Evolutionary conservation across 2,329 filamentous ascomycete genomes (phyloP), one percentile per base, ranked within the genome.

Genomic region (Bertia moriformis): DNA sequence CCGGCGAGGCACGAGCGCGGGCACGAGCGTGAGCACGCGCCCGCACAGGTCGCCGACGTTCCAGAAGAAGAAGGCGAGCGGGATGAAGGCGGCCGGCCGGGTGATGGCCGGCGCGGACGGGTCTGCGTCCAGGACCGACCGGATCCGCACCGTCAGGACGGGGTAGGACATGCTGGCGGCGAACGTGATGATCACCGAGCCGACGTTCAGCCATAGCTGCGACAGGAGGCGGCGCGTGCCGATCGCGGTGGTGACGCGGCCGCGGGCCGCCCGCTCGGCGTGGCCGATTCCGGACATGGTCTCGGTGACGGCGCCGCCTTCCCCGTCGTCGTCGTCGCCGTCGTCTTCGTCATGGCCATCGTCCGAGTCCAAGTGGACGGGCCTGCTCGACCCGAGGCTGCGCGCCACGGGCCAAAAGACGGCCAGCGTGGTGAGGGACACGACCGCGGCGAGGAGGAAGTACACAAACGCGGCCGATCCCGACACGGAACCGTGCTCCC

Each of bases 151-250:
- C 0, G 91, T 96, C 59, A 93, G 93, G 43, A 96, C 84, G 1
- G 91, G 91, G 63, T 88, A 96, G 54, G 91, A 78, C 89, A 98
- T 96, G 38, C 88, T 88, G 40, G 89, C 62, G 32, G 70, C 61
- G 51, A 96, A 96, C 52, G 80, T 87, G 45, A 88, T 55, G 49
- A 85, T 86, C 13, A 95, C 74, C 4, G 83, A 74, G n/a, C 68
- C 63, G 0, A 85, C 74, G 13, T 87, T 67, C 73, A 82, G 93
- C 50, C 73, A 75, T 35, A 96, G 71, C 56, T 93, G 93, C 43
- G 63, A 63, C 49, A 91, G 77, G 3, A 96, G 71, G 1, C 64
- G 64, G 46, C 63, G 63, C 45, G 95, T 68, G 10, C 74, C 62
- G 2, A 83, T 61, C 1, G 59, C 50, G 42, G 69, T 70, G 38